A percentile compares a stretch with the other conserved stretches of the same genome.
These are phyloP conservation scores for Pelargonium citronellum DNA, from an alignment of 441 rosid genomes.

Conservation along the genomic window DNA sequence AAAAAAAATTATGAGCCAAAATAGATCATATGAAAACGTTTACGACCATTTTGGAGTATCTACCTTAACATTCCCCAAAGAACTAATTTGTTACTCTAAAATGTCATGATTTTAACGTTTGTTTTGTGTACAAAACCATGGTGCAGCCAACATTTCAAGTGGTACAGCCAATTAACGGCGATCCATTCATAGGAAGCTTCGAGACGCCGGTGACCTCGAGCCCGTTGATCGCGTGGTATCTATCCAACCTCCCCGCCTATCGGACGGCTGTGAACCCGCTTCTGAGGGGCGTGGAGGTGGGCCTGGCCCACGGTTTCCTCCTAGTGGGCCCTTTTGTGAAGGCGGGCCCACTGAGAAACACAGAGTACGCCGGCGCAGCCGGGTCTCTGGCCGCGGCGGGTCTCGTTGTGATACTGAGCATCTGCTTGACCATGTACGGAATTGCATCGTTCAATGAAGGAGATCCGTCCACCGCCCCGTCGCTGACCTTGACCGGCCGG, in stretches of 20 bases:
- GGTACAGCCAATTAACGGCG: slow-evolving; percentile 89
- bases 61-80: too few species aligned
- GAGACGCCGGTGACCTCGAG: slow-evolving; percentile 94
- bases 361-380: slow-evolving; percentile 59
- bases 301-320: slow-evolving; percentile 78
- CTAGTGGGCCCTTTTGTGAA: slow-evolving; percentile 88
- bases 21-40: too few species aligned
- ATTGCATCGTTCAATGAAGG: slow-evolving; percentile 72
- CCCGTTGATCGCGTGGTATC: slow-evolving; percentile 89
- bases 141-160: slow-evolving; percentile 87
- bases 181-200: slow-evolving; percentile 91
- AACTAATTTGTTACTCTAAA: too few species aligned
- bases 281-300: slow-evolving; percentile 81
- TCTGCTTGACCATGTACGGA: slow-evolving; percentile 86
- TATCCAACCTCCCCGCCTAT: slow-evolving; percentile 90
- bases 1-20: too few species aligned
- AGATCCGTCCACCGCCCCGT: slow-evolving; percentile 70
- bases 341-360: slow-evolving; percentile 84
- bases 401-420: slow-evolving; percentile 70
- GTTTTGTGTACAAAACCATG: not conserved
- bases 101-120: not conserved
- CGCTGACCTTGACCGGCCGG: slow-evolving; percentile 80
- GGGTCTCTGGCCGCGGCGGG: slow-evolving; percentile 91
- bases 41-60: too few species aligned
- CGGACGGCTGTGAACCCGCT: slow-evolving; percentile 90